These are phyloP conservation scores for Penicillium angulare DNA, from an alignment of 495 filamentous ascomycete species.

Conservation along the genomic window DNA sequence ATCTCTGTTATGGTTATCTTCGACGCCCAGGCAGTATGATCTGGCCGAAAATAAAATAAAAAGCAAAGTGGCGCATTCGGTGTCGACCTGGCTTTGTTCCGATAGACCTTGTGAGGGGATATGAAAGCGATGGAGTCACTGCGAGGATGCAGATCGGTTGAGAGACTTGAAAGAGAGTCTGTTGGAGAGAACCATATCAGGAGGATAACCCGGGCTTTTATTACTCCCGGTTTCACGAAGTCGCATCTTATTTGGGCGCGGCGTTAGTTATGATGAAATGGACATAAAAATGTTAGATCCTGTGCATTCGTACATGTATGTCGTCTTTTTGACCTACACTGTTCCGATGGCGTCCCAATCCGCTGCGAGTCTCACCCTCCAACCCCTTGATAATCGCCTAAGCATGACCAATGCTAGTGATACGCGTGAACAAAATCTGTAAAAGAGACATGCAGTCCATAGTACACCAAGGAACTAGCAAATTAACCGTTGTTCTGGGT, in stretches of 20 bases:
- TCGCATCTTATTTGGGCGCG: slow-evolving; percentile 29
- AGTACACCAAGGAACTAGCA: no score
- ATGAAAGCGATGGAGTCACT: slow-evolving; percentile 8
- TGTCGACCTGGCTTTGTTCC: slow-evolving; percentile 38
- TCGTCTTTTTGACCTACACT: background rate
- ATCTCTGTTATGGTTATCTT: background rate
- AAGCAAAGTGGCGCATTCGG: slow-evolving; percentile 36
- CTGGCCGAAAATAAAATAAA: slow-evolving; percentile 5
- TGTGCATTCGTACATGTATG: slow-evolving; percentile 5
- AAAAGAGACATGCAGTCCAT: no score
- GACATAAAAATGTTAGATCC: slow-evolving; percentile 33
- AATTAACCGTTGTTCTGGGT: no score
- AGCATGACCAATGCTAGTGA: no score
- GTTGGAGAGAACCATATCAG: slow-evolving; percentile 15
- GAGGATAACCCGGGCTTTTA: slow-evolving; percentile 4
- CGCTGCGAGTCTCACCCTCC: no score
- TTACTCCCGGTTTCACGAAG: slow-evolving; percentile 28
- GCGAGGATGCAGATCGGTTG: slow-evolving; percentile 12
- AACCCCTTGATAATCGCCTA: no score
- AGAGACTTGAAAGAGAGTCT: slow-evolving; percentile 12
- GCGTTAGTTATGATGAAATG: slow-evolving; percentile 42
- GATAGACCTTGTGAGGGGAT: slow-evolving; percentile 14
- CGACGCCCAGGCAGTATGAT: slow-evolving; percentile 4
- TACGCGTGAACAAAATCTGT: no score
- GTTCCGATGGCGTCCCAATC: background rate